Evolutionary conservation across 345 rosid species (phyloP), one percentile per base, ranked within the genome.

Genomic region (Pseudoturritis turrita): DNA sequence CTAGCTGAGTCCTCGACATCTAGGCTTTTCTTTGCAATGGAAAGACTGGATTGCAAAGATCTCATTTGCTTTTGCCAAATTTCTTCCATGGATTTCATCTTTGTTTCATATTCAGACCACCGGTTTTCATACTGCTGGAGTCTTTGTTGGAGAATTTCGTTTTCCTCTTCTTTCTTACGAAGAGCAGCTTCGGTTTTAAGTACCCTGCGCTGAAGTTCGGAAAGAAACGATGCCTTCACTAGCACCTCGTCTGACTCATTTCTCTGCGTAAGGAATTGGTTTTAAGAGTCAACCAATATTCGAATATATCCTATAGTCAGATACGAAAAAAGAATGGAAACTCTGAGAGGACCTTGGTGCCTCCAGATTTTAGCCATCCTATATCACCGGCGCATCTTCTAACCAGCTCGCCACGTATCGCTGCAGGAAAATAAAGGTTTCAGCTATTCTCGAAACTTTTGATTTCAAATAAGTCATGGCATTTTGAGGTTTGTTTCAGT

Each of bases 41-140:
- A 84, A 79, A 91, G 87, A 79, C 95, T 94, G 43, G 62, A 77
- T 64, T 94, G 98, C 83, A 89, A 82, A 25, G 97, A 88, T 61
- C 72, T 73, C 92, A 94, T 86, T 78, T 94, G 98, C 81, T 81
- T 88, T 78, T 87, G 91, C 97, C 97, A 94, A 65, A 80, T 85
- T 78, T 91, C 96, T 82, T 94, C 98, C 96, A 88, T 91, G 12
- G 91, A 81, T 81, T 94, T 91, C 96, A 94, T 88, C 73, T 86
- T 94, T 23, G 76, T 83, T 87, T 94, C 97, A 5, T 91, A 91
- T 1, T 91, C 96, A 8, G 79, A 81, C 96, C 95, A 89, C 71
- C 86, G 82, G 60, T 81, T 80, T 56, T 88, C 93, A 18, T 68
- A 87, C 58, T 88, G 89, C 61, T 80, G 84, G 71, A 94, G 77